Evolutionary conservation across 2,329 filamentous ascomycete genomes (phyloP), one percentile per base, ranked within the genome.

Genomic region (Ascocoryne sarcoides): DNA sequence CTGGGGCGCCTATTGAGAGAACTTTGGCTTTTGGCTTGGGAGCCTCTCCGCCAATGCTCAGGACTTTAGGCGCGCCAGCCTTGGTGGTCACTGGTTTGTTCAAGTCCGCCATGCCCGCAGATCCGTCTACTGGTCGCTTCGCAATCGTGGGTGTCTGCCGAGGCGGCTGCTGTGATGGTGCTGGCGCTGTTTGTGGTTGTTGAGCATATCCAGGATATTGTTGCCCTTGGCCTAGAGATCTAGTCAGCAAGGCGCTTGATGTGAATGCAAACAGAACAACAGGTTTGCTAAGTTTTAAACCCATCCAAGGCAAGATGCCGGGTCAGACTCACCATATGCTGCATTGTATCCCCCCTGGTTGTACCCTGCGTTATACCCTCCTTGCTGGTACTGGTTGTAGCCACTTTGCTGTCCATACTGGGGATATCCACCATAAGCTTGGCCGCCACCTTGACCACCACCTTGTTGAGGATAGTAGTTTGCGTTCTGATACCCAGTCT

Each of bases 1-100:
- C 40, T 73, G 66, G n/a, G 72, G 65, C 5, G 32, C 84, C 82
- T 41, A 94, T 81, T 33, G 83, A 83, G 19, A 89, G 69, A n/a
- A 90, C 82, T 63, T 89, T 89, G 23, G 62, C 60, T 56, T 70
- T 70, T 39, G 69, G 64, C 58, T 71, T 69, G 35, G 75, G 62
- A 31, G 71, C 71, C 28, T 78, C 75, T 38, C 71, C 73, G 16
- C 73, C 73, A 54, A 76, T 79, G 60, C 66, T 81, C 50, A 82
- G 62, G 14, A 82, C 79, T 61, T 82, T 84, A 34, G 75, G 63
- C 23, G 72, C 73, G 21, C 71, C 72, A 45, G 71, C 70, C 60
- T 72, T 77, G 54, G 64, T 68, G 44, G 63, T 62, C 52, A 71
- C 59, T 38, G 74, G 68, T 65, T 79, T 67, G 52, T 70, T 61